These are phyloP conservation scores for Bertia moriformis DNA, from an alignment of 2,329 filamentous ascomycete genomes.

Conservation along the genomic window DNA sequence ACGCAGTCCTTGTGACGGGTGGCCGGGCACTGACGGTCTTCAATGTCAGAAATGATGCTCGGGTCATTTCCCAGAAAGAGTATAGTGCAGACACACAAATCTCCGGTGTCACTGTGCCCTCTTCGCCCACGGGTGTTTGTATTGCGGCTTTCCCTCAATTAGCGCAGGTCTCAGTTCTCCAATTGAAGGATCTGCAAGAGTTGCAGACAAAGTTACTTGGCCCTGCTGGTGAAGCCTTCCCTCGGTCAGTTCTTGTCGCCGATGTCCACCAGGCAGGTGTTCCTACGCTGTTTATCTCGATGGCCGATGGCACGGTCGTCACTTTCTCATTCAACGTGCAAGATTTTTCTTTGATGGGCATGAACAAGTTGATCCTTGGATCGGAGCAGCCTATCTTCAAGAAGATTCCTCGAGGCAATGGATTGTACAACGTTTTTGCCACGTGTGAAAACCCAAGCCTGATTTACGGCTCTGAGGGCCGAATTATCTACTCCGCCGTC, in stretches of 20 bases:
- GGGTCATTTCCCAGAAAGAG: slow-evolving; percentile 40
- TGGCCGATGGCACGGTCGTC: slow-evolving; percentile 83
- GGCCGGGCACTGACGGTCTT: slow-evolving; percentile 62
- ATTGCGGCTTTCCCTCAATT: slow-evolving; percentile 79
- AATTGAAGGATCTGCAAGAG: slow-evolving; percentile 49
- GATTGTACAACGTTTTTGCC: slow-evolving; percentile 70
- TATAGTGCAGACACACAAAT: slow-evolving; percentile 61
- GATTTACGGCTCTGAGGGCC: slow-evolving; percentile 77
- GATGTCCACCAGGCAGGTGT: slow-evolving; percentile 52
- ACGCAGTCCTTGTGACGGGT: slow-evolving; percentile 60
- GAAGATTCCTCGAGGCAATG: slow-evolving; percentile 53
- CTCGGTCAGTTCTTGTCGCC: slow-evolving; percentile 66
- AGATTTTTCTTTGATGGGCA: slow-evolving; percentile 50
- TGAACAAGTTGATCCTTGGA: slow-evolving; percentile 73
- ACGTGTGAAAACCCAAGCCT: slow-evolving; percentile 88
- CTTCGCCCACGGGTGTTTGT: slow-evolving; percentile 47
- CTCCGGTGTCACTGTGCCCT: slow-evolving; percentile 67
- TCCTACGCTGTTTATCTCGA: slow-evolving; percentile 66
- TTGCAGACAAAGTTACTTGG: slow-evolving; percentile 50
- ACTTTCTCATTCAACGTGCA: slow-evolving; percentile 59
- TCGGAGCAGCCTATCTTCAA: slow-evolving; percentile 74
- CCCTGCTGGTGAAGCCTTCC: slow-evolving; percentile 55
- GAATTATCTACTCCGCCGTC: slow-evolving; percentile 84
- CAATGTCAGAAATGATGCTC: slow-evolving; percentile 41
- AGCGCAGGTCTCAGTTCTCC: slow-evolving; percentile 63